Base-by-base conservation (phyloP, 176 grass and related monocot species). In the Ampelocalamus luodianensis region DNA sequence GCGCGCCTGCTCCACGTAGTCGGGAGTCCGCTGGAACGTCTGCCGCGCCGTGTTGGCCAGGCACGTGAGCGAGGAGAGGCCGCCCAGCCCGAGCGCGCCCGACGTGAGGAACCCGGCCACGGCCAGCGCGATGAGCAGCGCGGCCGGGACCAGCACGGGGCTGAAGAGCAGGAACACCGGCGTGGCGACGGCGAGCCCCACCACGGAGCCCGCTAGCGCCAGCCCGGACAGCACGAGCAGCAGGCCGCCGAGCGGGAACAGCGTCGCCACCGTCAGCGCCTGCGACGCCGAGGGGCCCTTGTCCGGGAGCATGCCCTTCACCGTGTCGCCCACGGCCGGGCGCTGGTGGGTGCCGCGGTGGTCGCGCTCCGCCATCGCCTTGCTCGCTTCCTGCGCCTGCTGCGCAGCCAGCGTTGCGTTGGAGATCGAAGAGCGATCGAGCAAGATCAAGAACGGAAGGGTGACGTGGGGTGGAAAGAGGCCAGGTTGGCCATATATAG, bases 161-260 rank as follows among this genome's bases (percentile, higher is more conserved):
- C 95, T 97, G 90, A 97, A 95, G 46, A 97, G 79, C 64, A 97
- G 90, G 88, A 97, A 91, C 79, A 97, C 70, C 13, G 95, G 95
- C 5, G 90, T 85, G 64, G 90, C 81, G 26, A 91, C 59, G 20
- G 85, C 84, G 8, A 97, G 92, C 6, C 92, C 95, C 23, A 95
- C 86, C 60, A 95, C 81, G 45, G 92, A 90, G 51, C 8, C 92
- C 22, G 87, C 73, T 79, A 93, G 90, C 40, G 85, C 72, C 53
- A 97, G 82, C 1, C 95, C 89, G 1, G 95, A 85, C 58, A 97
- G 82, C 75, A 90, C 81, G 50, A 97, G 87, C 39, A 95, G 89
- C 45, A 94, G 71, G 4, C 95, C 95, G 11, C 92, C 92, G 26
- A 93, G 77, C 22, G 95, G 95, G 84, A 97, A 91, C 71, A 97